Base-by-base conservation (phyloP, 2,329 filamentous ascomycete species). In the Exophiala viscosa region DNA sequence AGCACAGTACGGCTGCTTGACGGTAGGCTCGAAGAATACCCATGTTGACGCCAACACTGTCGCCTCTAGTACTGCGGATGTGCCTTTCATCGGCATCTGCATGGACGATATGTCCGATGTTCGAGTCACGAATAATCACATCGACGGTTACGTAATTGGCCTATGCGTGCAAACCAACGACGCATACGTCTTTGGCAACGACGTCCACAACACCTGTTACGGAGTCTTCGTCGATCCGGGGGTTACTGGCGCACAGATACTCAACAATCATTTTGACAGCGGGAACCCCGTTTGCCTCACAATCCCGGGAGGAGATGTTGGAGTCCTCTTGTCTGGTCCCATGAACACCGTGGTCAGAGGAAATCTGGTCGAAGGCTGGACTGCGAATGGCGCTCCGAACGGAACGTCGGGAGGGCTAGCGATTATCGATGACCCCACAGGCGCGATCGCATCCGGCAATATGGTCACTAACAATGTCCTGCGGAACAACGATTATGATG, bases 11-110 rank as follows among this genome's bases (percentile, higher is more conserved):
- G 56, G 56, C 13, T 39, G 33, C 35, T 44, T 59, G 31, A 48
- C 53, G 10, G 53, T 51, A 18, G 56, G 56, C 18, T 59, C 53
- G 0, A 44, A 20, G 33, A 48, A 47, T 28, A 48, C 53, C 6
- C 28, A 32, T 3, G 45, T 57, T 31, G 43, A 54, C 34, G 36
- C 43, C 39, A 59, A 59, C 36, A 48, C 14, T n/a, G 45, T 59
- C n/a, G 35, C 34, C 13, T 43, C 50, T 14, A 17, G 15, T 9
- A 50, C 42, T 5, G 43, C 14, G 3, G 43, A 44, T 11, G 9
- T 52, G 14, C 15, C 41, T 2, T 59, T 51, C 40, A 59, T 59
- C 38, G 50, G 32, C n/a, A 52, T 59, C 43, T 59, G 56, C 42
- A 52, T 50, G 46, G 54, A 59, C 47, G 50, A 57, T 47, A 20